These are phyloP conservation scores for Mycotypha africana DNA, from an alignment of 371 early-diverging fungal genomes.

Conservation along the genomic window DNA sequence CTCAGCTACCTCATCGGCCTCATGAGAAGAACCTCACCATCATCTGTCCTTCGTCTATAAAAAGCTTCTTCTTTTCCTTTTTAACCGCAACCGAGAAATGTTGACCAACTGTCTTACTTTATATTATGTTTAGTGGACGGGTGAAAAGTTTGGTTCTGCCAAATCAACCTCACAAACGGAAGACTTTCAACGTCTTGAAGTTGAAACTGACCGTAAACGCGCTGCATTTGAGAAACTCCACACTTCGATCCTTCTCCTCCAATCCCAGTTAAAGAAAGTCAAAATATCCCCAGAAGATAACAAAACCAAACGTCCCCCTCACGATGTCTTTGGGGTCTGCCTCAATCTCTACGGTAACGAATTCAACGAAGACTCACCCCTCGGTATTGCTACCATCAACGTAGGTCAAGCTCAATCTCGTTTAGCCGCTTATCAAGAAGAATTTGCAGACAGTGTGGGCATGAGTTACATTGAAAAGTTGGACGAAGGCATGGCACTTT, in stretches of 20 bases:
- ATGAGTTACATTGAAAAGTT: conserved; percentile 44
- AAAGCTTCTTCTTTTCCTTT: no score
- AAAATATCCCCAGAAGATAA: conserved; percentile 53
- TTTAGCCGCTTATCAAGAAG: conserved; percentile 56
- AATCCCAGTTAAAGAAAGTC: conserved; percentile 41
- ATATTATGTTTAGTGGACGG: conserved; percentile 50
- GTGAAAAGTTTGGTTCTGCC: conserved; percentile 43
- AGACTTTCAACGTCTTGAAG: conserved; percentile 36
- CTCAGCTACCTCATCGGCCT: no score
- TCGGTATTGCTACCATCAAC: conserved; percentile 50
- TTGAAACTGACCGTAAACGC: conserved; percentile 25
- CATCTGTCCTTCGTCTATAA: no score
- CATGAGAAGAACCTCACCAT: no score
- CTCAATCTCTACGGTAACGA: conserved; percentile 55
- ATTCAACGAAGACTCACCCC: conserved; percentile 50
- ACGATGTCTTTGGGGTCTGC: conserved; percentile 56
- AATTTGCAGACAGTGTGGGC: conserved; percentile 40
- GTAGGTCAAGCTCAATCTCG: conserved; percentile 63
- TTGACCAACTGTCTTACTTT: conserved; percentile 1
- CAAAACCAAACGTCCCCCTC: conserved; percentile 52
- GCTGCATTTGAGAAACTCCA: conserved; percentile 34
- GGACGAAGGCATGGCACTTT: conserved; percentile 40
- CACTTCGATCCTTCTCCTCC: conserved; percentile 17
- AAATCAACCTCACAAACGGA: conserved; percentile 42
- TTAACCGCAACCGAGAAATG: no score